Evolutionary conservation across 306 rosid species (phyloP).

Genomic region (Adenanthera pavonina): DNA sequence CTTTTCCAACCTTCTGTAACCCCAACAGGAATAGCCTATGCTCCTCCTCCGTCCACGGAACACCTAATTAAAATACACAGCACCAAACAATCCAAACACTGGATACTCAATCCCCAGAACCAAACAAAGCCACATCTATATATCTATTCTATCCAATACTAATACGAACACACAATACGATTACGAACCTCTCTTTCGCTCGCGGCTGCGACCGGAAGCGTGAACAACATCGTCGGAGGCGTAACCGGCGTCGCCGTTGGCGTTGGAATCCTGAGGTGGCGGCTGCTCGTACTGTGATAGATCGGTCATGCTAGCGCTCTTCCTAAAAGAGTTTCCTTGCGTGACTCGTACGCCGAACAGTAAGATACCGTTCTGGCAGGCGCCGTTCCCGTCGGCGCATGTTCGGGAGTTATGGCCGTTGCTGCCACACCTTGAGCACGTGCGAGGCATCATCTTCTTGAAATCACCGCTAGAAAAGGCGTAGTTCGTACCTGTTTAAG

Average conservation of each 20-base stretch:
- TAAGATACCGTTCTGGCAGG: constrained; percentile 65
- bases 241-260: constrained; percentile 83
- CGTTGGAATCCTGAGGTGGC: constrained; percentile 58
- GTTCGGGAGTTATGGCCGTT: constrained; percentile 87
- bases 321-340: constrained; percentile 60
- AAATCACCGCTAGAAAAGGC: background rate
- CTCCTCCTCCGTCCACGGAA: constrained; percentile 95
- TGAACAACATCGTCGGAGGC: constrained; percentile 92
- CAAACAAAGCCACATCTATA: background rate
- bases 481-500: background rate
- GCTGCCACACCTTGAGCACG: constrained; percentile 85
- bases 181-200: constrained; percentile 77
- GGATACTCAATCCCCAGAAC: background rate
- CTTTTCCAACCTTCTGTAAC: constrained; percentile 79
- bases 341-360: constrained; percentile 79
- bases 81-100: constrained; percentile 4
- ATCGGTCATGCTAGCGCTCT: constrained; percentile 88
- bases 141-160: background rate
- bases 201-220: constrained; percentile 72
- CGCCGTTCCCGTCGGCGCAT: constrained; percentile 54
- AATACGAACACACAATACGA: background rate
- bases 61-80: constrained; percentile 45
- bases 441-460: constrained; percentile 61
- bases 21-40: constrained; percentile 80
- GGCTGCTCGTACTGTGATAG: constrained; percentile 72